Conservation (phyloP, 2,329 filamentous ascomycete genomes). For the Epichloe typhina region DNA sequence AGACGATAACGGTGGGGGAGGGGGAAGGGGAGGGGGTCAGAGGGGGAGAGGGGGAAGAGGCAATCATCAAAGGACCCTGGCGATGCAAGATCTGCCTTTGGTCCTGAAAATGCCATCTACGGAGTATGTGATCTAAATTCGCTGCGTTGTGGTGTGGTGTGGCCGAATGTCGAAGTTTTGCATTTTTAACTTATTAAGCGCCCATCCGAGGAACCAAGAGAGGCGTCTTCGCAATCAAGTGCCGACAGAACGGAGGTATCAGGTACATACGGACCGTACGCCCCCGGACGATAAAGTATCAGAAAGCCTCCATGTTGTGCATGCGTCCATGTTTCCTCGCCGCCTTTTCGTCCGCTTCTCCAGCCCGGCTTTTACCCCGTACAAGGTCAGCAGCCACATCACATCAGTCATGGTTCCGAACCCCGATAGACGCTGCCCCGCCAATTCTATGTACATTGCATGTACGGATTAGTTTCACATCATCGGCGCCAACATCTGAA, state of each 20-base stretch:
- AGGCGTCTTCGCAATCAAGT: neutral
- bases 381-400: neutral
- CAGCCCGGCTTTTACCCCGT: neutral
- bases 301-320: no score
- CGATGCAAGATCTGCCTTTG: neutral
- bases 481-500: neutral
- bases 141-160: neutral
- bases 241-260: neutral
- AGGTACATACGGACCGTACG: no score
- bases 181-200: neutral
- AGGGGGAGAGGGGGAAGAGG: no score
- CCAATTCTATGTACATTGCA: neutral
- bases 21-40: no score
- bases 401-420: no score
- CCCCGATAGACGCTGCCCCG: neutral
- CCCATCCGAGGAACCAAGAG: neutral
- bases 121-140: neutral
- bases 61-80: neutral
- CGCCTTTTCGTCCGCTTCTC: neutral
- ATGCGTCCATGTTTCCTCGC: neutral
- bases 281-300: no score
- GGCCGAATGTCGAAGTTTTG: neutral
- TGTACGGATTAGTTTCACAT: neutral
- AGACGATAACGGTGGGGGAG: no score
- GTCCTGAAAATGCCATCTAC: neutral